Base-by-base conservation (phyloP, 1,284 basidiomycete genomes). In the Apiotrichum porosum region DNA sequence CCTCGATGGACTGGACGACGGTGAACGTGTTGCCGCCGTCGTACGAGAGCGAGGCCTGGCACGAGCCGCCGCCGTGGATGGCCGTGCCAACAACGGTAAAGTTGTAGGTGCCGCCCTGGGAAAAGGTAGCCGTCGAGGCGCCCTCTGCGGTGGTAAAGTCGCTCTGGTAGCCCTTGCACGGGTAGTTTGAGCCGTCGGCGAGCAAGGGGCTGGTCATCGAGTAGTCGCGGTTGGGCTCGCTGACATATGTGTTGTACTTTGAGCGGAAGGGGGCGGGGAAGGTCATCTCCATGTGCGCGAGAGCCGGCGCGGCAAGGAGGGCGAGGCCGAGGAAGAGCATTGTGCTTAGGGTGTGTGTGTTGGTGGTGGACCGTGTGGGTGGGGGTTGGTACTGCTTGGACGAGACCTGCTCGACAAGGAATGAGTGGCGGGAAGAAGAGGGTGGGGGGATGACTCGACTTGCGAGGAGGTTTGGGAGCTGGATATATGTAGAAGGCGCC, bases 111-210 rank as follows among this genome's bases (percentile, higher is more conserved):
- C 53, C 42, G 9, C 69, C 67, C 6, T 65, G 69, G 5, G 54
- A 36, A 49, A 65, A 65, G 2, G 64, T 65, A 12, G 60, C 66
- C 37, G 65, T 62, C 9, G 69, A 54, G 21, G 51, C 45, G 33
- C 61, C 64, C 21, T 49, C 51, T 1, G 54, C 55, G 24, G 56
- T n/a, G 15, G 28, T 33, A 18, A 26, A 30, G 37, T 41, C 55
- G 38, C 63, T 66, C 61, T 69, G 66, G 61, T 60, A 74, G 35
- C 72, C 73, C 62, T 69, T 75, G 61, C 75, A 76, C 13, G 74
- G 73, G 49, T 63, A 76, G 45, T 51, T 37, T 3, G 61, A 48
- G 6, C 72, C 71, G 47, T 65, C 60, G 10, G 56, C 44, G 14
- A 57, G 22, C 24, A 76, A 55, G 0, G 74, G 74, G 22, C 58